Conservation (phyloP, 139 green algal species). For the Microglena sp. region DNA sequence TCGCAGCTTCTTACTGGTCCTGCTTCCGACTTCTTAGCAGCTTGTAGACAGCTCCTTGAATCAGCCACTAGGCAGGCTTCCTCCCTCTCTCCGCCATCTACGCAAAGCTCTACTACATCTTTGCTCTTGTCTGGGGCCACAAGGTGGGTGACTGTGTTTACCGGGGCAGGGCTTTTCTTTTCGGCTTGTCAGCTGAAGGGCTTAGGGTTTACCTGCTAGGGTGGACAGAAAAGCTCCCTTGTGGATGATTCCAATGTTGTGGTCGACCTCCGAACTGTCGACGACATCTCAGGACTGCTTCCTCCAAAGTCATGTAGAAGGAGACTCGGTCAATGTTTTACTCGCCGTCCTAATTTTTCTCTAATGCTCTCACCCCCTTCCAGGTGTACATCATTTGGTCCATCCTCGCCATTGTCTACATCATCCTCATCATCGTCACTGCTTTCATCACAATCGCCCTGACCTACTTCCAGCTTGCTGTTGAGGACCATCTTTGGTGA, state of each 20-base stretch:
- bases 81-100: background rate
- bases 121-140: too few species aligned
- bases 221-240: too few species aligned
- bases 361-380: background rate
- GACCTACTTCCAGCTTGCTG: conserved; percentile 84
- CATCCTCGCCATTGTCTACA: conserved; percentile 89
- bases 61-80: background rate
- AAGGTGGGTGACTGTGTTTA: too few species aligned
- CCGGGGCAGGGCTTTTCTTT: too few species aligned
- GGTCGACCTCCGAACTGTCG: too few species aligned
- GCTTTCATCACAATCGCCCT: conserved; percentile 92
- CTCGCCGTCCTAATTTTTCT: background rate
- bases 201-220: too few species aligned
- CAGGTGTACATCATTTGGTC: conserved; percentile 89
- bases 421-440: conserved; percentile 85
- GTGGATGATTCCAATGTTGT: too few species aligned
- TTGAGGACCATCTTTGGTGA: conserved; percentile 23
- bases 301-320: too few species aligned
- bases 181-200: too few species aligned
- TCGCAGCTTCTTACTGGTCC: background rate
- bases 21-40: background rate
- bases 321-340: background rate
- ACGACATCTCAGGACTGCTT: too few species aligned
- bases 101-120: too few species aligned
- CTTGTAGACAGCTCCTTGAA: background rate